These are phyloP conservation scores for Apiospora phragmitis DNA, from an alignment of 2,329 filamentous ascomycete genomes.

Conservation along the genomic window DNA sequence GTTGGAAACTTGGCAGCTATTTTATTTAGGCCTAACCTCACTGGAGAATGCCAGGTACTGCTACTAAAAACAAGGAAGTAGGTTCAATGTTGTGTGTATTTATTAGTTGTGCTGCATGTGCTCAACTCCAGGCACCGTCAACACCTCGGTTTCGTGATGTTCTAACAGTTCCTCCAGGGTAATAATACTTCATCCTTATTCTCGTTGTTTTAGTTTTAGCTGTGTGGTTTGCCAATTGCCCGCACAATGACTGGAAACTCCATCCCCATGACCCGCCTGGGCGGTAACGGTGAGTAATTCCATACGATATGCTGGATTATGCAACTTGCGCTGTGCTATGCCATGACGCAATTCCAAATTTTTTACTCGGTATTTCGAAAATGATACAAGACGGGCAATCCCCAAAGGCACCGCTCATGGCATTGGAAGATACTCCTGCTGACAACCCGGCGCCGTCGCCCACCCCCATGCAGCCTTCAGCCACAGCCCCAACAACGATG, in stretches of 20 bases:
- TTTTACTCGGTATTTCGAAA: neutral
- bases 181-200: neutral
- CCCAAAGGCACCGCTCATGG: neutral
- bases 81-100: neutral
- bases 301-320: constrained; percentile 13
- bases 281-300: constrained; percentile 23
- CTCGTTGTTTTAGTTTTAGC: neutral
- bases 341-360: neutral
- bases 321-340: neutral
- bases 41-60: neutral
- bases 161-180: neutral
- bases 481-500: constrained; percentile 64
- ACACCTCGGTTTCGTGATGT: neutral
- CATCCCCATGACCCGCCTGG: constrained; percentile 26
- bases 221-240: neutral
- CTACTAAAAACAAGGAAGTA: neutral
- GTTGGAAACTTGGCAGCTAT: neutral
- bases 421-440: neutral
- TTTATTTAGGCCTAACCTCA: neutral
- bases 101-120: neutral
- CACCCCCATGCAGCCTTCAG: constrained; percentile 73
- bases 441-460: neutral
- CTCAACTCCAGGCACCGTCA: neutral
- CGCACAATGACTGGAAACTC: constrained; percentile 10
- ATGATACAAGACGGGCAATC: no score